Evolutionary conservation across 139 green algal species (phyloP), one percentile per base, ranked within the genome.

Genomic region (Micractinium sp.): DNA sequence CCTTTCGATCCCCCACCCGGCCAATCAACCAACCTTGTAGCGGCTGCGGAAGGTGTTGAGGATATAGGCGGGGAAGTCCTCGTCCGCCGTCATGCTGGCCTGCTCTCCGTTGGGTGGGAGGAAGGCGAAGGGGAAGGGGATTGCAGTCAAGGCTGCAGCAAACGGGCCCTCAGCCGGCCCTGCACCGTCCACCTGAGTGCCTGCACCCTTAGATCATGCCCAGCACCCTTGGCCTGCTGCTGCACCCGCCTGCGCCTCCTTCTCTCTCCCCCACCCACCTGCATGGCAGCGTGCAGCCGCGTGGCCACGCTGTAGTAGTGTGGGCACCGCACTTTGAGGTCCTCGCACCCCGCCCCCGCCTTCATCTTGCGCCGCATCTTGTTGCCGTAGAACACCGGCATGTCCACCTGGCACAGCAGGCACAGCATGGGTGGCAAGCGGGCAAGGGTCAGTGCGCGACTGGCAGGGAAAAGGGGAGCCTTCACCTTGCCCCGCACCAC

Each of bases 351-450:
- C 25, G 93, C 90, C 35, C 93, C 93, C 39, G 90, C 92, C 85
- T 92, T 78, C 82, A 95, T 87, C 77, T 95, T 95, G 15, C 90
- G 82, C 60, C 89, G 90, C 93, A 95, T 94, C 79, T 89, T 91
- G 77, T 93, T 82, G 23, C 90, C 88, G 61, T 93, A 95, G 53
- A 86, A 95, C 0, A 88, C 38, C 0, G 93, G 93, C 77, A 94
- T 38, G 78, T 90, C 75, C 56, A 76, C 63, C 82, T 80, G 67
- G 33, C 35, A n/a, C 35, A 56, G 75, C 75, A 31, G 36, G 31
- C 73, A 41, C 73, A 53, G 74, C 35, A 9, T 13, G 33, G 33
- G 23, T 13, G 14, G 63, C 63, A 31, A 27, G 63, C n/a, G n/a
- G 14, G 63, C 63, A 23, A 12, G 63, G 63, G 22, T 25, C 18